These are phyloP conservation scores for Populus nigra DNA, from an alignment of 345 rosid species.

Conservation along the genomic window DNA sequence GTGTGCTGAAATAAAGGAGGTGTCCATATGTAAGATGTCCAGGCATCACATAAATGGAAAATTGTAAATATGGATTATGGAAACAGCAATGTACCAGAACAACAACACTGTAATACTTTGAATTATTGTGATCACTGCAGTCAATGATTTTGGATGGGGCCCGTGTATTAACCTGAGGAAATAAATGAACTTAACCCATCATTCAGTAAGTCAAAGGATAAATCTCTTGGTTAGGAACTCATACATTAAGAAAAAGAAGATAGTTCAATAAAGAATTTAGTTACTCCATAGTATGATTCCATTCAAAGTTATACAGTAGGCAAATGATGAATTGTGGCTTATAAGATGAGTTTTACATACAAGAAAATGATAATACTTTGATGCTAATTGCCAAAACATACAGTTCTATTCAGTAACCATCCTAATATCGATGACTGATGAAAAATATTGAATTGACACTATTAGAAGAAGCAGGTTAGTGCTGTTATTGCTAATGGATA, in stretches of 20 bases:
- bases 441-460: neutral
- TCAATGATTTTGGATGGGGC: constrained; percentile 61
- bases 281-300: neutral
- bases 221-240: too few relatives aligned
- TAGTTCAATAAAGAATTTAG: neutral
- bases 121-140: constrained; percentile 72
- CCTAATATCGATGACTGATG: neutral
- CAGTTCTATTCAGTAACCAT: neutral
- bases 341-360: neutral
- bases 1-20: constrained; percentile 51
- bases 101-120: constrained; percentile 75
- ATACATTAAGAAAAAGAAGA: neutral
- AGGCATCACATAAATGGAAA: constrained; percentile 2
- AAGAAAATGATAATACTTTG: neutral
- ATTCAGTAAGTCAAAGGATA: too few relatives aligned
- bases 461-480: neutral
- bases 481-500: neutral
- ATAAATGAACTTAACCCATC: constrained; percentile 9
- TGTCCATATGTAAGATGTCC: constrained; percentile 5
- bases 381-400: neutral
- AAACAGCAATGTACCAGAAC: constrained; percentile 58
- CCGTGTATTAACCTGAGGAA: constrained; percentile 70
- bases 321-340: neutral
- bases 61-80: neutral
- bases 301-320: neutral